A percentile compares a stretch with the other conserved stretches of the same genome.
Conservation (phyloP, 257 asterid genomes). For the Leptodermis oblonga region DNA sequence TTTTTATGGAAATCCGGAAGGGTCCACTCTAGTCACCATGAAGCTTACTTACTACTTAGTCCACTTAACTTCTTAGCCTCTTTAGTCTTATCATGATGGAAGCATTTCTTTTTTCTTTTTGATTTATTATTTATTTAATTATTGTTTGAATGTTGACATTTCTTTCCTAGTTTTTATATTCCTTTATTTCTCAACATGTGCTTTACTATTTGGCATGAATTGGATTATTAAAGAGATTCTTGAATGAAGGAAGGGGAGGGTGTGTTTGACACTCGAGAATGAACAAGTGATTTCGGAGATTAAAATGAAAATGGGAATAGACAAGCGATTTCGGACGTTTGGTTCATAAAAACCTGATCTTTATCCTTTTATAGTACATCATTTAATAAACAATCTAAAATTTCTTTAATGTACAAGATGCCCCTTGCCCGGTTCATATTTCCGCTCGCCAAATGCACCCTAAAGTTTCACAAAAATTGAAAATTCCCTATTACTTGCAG, state of each 20-base stretch:
- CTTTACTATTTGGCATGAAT: background rate
- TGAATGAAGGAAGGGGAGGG: too few species aligned
- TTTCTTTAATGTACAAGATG: too few species aligned
- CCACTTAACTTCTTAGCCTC: background rate
- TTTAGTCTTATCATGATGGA: background rate
- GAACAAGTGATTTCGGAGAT: too few species aligned
- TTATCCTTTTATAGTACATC: too few species aligned
- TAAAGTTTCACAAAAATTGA: background rate
- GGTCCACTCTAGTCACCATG: background rate
- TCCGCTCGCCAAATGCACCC: too few species aligned
- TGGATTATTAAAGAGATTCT: too few species aligned
- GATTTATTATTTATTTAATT: background rate
- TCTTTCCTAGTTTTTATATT: background rate
- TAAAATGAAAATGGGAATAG: too few species aligned
- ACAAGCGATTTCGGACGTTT: too few species aligned
- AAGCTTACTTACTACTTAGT: background rate
- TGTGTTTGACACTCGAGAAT: too few species aligned
- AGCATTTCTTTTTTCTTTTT: background rate
- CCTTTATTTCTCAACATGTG: background rate
- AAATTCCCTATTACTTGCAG: constrained; percentile 17
- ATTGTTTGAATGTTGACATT: background rate
- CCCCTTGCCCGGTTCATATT: too few species aligned
- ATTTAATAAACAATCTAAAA: too few species aligned
- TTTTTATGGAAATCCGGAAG: constrained; percentile 1
- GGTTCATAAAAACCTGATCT: too few species aligned